A percentile compares a stretch with the other conserved stretches of the same genome.
Evolutionary conservation across 2,329 filamentous ascomycete species (phyloP).

Genomic region (Fusarium mexicanum): DNA sequence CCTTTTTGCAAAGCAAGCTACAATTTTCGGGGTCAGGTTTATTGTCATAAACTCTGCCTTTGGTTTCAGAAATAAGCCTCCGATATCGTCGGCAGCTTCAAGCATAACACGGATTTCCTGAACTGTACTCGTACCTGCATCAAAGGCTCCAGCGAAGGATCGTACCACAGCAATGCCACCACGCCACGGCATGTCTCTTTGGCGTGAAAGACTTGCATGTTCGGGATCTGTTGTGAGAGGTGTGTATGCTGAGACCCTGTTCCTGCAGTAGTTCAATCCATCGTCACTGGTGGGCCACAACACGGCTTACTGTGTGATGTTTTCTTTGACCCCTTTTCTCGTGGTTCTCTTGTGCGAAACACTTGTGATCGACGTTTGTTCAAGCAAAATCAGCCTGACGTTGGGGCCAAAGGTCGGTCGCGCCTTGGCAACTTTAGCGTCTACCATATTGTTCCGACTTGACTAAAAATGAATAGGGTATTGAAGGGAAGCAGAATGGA

Average conservation of each 20-base stretch:
- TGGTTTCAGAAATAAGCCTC: not conserved
- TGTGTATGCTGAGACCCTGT: constrained; percentile 36
- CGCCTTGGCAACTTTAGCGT: constrained; percentile 19
- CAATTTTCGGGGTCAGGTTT: not conserved
- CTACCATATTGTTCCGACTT: not conserved
- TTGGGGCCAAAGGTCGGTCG: constrained; percentile 15
- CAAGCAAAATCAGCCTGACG: constrained; percentile 14
- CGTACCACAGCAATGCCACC: constrained; percentile 20
- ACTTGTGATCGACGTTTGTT: constrained; percentile 20
- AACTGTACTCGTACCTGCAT: not conserved
- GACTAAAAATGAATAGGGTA: not conserved
- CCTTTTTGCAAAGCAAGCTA: constrained; percentile 2
- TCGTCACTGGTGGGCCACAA: constrained; percentile 38
- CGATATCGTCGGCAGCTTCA: not conserved
- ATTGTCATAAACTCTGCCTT: not conserved
- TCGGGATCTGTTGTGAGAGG: constrained; percentile 24
- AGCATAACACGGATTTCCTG: not conserved
- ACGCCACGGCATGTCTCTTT: constrained; percentile 26
- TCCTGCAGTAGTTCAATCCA: constrained; percentile 43
- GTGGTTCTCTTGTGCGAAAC: not conserved
- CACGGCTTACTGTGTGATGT: constrained; percentile 19
- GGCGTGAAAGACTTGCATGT: constrained; percentile 12
- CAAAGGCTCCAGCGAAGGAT: constrained; percentile 29
- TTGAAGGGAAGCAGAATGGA: not conserved
- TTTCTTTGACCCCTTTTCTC: constrained; percentile 21